These are phyloP conservation scores for Vigna reflexopilosa DNA, from an alignment of 306 rosid species.

Conservation along the genomic window DNA sequence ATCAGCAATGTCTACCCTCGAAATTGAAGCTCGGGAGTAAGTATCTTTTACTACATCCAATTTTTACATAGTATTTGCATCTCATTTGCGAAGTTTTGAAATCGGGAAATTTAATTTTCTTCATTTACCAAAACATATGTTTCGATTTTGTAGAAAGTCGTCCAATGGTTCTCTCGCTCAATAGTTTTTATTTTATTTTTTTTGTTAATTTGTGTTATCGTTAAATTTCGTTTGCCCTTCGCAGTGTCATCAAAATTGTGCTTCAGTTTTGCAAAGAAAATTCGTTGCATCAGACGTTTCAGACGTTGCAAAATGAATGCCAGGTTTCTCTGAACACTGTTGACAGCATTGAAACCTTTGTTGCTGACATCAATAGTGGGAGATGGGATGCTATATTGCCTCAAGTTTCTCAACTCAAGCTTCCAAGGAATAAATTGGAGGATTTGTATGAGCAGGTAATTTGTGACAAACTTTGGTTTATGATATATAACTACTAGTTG, in stretches of 20 bases:
- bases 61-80: background rate
- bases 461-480: conserved; percentile 13
- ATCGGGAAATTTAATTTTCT: background rate
- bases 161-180: background rate
- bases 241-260: conserved; percentile 95
- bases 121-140: background rate
- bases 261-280: conserved; percentile 98
- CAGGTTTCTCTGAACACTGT: conserved; percentile 97
- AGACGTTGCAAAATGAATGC: conserved; percentile 92
- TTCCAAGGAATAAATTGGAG: conserved; percentile 91
- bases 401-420: conserved; percentile 96
- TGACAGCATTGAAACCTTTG: conserved; percentile 93
- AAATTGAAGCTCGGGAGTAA: conserved; percentile 99
- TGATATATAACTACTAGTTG: background rate
- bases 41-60: conserved; percentile 32
- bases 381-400: conserved; percentile 98
- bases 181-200: background rate
- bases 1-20: conserved; percentile 80
- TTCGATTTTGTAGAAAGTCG: background rate
- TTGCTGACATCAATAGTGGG: conserved; percentile 92
- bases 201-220: background rate
- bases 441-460: conserved; percentile 97
- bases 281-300: conserved; percentile 90
- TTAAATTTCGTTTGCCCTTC: conserved; percentile 12
- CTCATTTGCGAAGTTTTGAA: conserved; percentile 1